Percentiles rank a stretch among this genome's conserved stretches.
Conservation (phyloP, 495 filamentous ascomycete species). For the Neurospora terricola region DNA sequence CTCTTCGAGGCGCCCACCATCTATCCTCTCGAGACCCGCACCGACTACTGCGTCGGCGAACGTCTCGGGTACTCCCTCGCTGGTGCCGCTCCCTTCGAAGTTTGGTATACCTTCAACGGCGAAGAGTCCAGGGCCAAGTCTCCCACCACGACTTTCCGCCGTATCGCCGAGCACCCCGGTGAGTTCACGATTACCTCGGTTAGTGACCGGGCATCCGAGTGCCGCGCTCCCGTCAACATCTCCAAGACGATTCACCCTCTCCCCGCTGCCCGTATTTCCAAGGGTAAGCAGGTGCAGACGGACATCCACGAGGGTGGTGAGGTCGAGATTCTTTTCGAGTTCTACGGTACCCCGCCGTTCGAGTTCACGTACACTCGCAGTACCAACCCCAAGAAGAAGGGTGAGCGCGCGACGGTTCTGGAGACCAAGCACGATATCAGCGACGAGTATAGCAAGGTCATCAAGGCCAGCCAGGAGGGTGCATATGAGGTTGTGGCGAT, state of each 20-base stretch:
- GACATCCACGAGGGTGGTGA: slow-evolving; percentile 95
- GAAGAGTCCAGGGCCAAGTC: slow-evolving; percentile 67
- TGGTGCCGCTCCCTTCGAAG: slow-evolving; percentile 79
- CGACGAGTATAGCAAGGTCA: slow-evolving; percentile 65
- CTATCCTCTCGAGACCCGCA: slow-evolving; percentile 68
- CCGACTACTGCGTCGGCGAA: slow-evolving; percentile 92
- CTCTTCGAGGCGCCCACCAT: slow-evolving; percentile 90
- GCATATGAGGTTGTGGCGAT: slow-evolving; percentile 95
- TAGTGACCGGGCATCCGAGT: slow-evolving; percentile 71
- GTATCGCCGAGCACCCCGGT: slow-evolving; percentile 83
- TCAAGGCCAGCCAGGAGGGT: slow-evolving; percentile 81
- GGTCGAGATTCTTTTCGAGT: slow-evolving; percentile 85
- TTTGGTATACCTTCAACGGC: slow-evolving; percentile 83
- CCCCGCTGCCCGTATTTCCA: slow-evolving; percentile 79
- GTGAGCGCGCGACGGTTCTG: slow-evolving; percentile 64
- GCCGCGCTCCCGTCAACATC: slow-evolving; percentile 66
- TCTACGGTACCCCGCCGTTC: slow-evolving; percentile 91
- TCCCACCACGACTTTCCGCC: slow-evolving; percentile 68
- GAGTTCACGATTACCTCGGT: slow-evolving; percentile 79
- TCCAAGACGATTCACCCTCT: slow-evolving; percentile 79
- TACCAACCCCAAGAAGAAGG: slow-evolving; percentile 69
- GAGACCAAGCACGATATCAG: slow-evolving; percentile 84
- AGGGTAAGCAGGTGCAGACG: slow-evolving; percentile 63
- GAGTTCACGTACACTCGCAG: slow-evolving; percentile 95
- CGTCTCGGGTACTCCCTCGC: slow-evolving; percentile 82